Percentiles rank a stretch among this genome's conserved stretches.
Conservation (phyloP, 192 early-diverging fungal species). For the Funneliformis geosporum region DNA sequence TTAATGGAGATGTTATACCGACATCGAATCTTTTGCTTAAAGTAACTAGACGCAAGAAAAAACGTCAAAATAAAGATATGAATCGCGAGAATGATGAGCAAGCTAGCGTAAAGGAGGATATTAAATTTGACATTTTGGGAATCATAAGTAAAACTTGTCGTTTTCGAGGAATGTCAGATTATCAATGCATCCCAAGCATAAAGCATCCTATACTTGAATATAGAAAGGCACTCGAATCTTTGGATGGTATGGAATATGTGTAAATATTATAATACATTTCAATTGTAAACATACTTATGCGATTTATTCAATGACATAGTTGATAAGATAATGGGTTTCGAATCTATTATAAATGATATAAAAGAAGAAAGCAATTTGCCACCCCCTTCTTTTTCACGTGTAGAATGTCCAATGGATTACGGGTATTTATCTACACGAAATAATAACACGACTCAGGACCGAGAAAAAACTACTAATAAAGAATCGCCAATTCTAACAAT, state of each 20-base stretch:
- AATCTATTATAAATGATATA: constrained; percentile 15
- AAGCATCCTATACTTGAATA: constrained; percentile 50
- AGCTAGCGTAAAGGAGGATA: constrained; percentile 11
- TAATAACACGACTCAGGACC: too few species aligned
- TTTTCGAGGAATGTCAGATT: constrained; percentile 69
- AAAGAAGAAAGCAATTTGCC: constrained; percentile 49
- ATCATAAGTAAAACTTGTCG: constrained; percentile 57
- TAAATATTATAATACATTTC: neutral
- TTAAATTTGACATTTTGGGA: constrained; percentile 56
- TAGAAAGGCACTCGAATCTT: constrained; percentile 43
- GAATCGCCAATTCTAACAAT: too few species aligned
- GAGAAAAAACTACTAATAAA: too few species aligned
- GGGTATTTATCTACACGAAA: constrained; percentile 37
- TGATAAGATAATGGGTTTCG: constrained; percentile 9
- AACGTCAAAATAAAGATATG: constrained; percentile 25
- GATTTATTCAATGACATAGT: neutral
- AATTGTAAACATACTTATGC: neutral
- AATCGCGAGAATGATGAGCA: constrained; percentile 20
- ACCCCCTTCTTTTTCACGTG: constrained; percentile 57
- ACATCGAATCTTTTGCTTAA: constrained; percentile 62
- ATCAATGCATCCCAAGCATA: constrained; percentile 53
- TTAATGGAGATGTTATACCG: constrained; percentile 58
- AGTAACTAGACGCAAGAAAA: constrained; percentile 52
- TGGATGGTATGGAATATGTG: constrained; percentile 45
- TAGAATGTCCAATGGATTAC: constrained; percentile 57